Conservation (phyloP, 75 land plant species). For the Sequoia sempervirens region DNA sequence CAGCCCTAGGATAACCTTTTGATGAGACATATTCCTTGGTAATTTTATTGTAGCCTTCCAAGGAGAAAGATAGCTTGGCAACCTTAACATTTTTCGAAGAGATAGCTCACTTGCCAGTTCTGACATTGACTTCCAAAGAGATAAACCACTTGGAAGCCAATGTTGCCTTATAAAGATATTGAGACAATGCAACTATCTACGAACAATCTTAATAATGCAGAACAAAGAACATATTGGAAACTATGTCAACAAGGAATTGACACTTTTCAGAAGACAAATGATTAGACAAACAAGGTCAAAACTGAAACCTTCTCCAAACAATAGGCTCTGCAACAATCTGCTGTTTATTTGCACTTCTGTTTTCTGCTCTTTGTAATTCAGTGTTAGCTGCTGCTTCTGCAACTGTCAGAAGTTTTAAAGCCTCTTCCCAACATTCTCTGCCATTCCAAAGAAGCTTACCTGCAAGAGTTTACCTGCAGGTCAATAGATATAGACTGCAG, state of each 20-base stretch:
- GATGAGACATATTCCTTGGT: not conserved
- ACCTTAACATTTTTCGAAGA: not conserved
- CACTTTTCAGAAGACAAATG: not conserved
- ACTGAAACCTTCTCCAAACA: constrained; percentile 54
- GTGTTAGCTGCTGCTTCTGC: constrained; percentile 53
- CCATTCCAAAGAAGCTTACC: constrained; percentile 87
- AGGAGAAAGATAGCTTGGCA: not conserved
- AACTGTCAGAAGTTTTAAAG: constrained; percentile 51
- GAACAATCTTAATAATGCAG: not conserved
- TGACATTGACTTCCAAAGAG: not conserved
- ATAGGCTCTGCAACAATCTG: constrained; percentile 19
- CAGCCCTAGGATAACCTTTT: not conserved
- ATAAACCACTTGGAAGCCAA: not conserved
- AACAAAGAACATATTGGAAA: not conserved
- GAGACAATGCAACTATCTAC: not conserved
- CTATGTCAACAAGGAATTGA: not conserved
- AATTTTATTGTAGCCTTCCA: not conserved
- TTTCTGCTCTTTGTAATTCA: not conserved
- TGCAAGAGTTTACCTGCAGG: constrained; percentile 22
- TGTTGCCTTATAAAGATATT: not conserved
- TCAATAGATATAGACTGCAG: not conserved
- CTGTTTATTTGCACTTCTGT: not conserved
- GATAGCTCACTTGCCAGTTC: not conserved
- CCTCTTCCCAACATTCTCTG: constrained; percentile 77
- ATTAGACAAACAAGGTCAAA: not conserved